These are phyloP conservation scores for Pyronema omphalodes DNA, from an alignment of 495 filamentous ascomycete genomes.

Conservation along the genomic window DNA sequence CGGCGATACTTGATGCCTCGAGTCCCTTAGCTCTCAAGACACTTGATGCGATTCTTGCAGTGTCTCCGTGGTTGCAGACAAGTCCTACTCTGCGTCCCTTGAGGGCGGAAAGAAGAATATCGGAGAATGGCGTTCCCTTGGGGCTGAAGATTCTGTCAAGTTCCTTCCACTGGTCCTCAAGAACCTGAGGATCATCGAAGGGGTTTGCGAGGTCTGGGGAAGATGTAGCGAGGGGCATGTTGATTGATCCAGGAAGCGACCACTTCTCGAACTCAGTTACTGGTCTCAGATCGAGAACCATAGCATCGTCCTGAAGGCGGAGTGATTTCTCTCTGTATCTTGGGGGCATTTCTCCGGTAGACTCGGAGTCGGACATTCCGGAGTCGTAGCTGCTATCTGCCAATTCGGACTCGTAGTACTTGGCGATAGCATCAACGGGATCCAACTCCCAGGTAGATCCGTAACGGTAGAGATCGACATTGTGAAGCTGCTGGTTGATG, in stretches of 20 bases:
- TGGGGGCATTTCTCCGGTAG: slow-evolving; percentile 25
- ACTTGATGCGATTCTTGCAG: slow-evolving; percentile 34
- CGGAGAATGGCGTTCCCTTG: slow-evolving; percentile 9
- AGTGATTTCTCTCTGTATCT: slow-evolving; percentile 4
- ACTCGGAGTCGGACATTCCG: slow-evolving; percentile 24
- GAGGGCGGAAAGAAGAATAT: slow-evolving; percentile 18
- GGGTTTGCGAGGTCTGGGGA: slow-evolving; percentile 20
- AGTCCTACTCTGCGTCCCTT: slow-evolving; percentile 28
- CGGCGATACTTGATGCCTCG: slow-evolving; percentile 33
- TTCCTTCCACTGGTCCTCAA: slow-evolving; percentile 31
- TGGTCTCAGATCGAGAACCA: slow-evolving; percentile 30
- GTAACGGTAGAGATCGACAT: slow-evolving; percentile 37
- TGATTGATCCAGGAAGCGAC: slow-evolving; percentile 31
- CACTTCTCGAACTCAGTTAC: slow-evolving; percentile 27
- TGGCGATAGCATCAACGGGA: slow-evolving; percentile 1
- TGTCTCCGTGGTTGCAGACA: slow-evolving; percentile 37
- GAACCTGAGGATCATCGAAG: slow-evolving; percentile 29
- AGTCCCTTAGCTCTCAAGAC: slow-evolving; percentile 34
- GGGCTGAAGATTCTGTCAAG: slow-evolving; percentile 28
- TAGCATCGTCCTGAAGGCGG: slow-evolving; percentile 6
- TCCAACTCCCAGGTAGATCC: slow-evolving; percentile 36
- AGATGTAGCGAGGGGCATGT: slow-evolving; percentile 29
- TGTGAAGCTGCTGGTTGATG: slow-evolving; percentile 34
- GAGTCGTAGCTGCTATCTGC: background rate
- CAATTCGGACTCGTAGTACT: background rate